Base-by-base conservation (phyloP, 2,329 filamentous ascomycete genomes). In the Fusarium sacchari region DNA sequence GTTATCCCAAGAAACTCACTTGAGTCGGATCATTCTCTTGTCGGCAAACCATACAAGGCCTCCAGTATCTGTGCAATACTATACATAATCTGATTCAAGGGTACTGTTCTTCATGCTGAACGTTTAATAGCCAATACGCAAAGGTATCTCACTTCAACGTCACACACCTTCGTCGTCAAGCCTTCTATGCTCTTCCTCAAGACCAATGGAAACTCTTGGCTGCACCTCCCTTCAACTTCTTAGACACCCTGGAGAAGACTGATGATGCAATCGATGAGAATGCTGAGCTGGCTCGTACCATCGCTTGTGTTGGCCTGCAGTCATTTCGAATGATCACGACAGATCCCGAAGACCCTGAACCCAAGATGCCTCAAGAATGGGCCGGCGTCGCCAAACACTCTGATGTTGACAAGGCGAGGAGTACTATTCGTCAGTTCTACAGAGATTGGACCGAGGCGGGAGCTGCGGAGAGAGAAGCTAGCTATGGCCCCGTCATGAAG, bases 381-480 rank as follows among this genome's bases (percentile, higher is more conserved):
- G 87, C 89, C 26, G 91, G 90, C 9, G 86, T 89, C 37, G 93
- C 95, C 20, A 95, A 91, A 47, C 83, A 90, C 32, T 86, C 86
- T 28, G 96, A 98, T 78, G 86, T 97, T 60, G 94, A 97, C 80
- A 99, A 98, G 83, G 95, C 96, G 5, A 90, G 95, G 71, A 97
- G 94, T 78, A 98, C 95, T 4, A 88, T 99, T 58, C 91, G 96
- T 17, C 96, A 99, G 79, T 94, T 98, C 81, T 98, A 95, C 82
- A 91, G 96, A 22, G 96, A 99, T 81, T 99, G 97, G 96, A 94
- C 94, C 30, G 88, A 86, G 4, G 95, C 93, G 77, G 96, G 96
- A 0, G 85, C 84, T 6, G 80, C 82, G 1, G 97, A 99, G 84
- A 87, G 96, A 43, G 86, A 89, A n/a, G 90, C 90, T 7, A 94